A percentile compares a stretch with the other conserved stretches of the same genome.
Conservation (phyloP, 257 asterid species). For the Przewalskia tangutica region DNA sequence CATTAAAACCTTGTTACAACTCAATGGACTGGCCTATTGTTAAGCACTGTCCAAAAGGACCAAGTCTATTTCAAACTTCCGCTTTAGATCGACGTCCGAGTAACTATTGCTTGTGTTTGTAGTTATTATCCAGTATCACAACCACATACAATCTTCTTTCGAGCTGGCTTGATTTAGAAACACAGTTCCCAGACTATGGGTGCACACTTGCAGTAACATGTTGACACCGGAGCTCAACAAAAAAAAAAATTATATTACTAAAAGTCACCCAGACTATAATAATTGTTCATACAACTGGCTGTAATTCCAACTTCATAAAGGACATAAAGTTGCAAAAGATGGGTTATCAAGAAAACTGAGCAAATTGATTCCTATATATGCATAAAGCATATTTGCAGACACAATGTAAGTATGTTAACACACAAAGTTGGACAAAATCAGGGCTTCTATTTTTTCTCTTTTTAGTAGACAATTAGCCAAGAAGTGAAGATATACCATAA, state of each 20-base stretch:
- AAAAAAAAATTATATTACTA: background rate
- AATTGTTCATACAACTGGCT: background rate
- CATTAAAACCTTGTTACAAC: background rate
- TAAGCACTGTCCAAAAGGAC: background rate
- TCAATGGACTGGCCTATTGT: background rate
- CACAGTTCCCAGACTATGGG: background rate
- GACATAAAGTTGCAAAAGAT: background rate
- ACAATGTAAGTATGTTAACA: background rate
- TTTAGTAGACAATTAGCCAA: conserved; percentile 7
- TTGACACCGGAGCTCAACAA: background rate
- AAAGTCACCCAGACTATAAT: background rate
- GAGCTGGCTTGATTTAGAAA: background rate
- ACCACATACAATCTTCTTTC: background rate
- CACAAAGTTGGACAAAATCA: background rate
- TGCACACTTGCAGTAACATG: background rate
- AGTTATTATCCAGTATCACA: background rate
- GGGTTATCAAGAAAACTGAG: background rate
- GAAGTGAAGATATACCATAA: conserved; percentile 44
- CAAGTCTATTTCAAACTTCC: background rate
- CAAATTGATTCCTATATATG: background rate
- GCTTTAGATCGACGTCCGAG: background rate
- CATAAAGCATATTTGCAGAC: background rate
- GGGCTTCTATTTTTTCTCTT: background rate
- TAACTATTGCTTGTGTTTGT: background rate
- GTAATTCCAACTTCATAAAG: background rate